These are phyloP conservation scores for Lycium ferocissimum DNA, from an alignment of 257 asterid species.

Conservation along the genomic window DNA sequence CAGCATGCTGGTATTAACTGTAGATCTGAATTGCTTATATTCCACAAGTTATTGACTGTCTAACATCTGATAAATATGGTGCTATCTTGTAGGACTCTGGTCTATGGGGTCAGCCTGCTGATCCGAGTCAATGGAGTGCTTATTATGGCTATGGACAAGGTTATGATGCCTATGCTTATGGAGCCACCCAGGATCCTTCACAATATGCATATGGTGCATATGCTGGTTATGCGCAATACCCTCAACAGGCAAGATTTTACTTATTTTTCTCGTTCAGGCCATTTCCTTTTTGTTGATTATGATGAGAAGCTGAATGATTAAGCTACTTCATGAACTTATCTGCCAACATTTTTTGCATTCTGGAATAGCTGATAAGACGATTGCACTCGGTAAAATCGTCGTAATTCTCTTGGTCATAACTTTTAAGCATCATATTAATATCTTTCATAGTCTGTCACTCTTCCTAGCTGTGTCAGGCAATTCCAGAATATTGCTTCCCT, in stretches of 20 bases:
- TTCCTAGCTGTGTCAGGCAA: neutral
- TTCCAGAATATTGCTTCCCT: constrained; percentile 11
- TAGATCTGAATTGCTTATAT: constrained; percentile 15
- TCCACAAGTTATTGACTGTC: neutral
- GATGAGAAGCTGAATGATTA: constrained; percentile 22
- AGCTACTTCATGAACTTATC: constrained; percentile 5
- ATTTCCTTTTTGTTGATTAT: neutral
- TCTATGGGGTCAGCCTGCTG: constrained; percentile 76
- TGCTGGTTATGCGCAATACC: constrained; percentile 80
- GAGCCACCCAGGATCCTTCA: constrained; percentile 84
- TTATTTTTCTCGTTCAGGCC: constrained; percentile 14
- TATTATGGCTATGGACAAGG: constrained; percentile 97
- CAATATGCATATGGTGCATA: constrained; percentile 84
- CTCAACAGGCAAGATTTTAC: constrained; percentile 66
- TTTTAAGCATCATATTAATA: neutral
- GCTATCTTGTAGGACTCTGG: constrained; percentile 69
- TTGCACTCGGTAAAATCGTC: neutral
- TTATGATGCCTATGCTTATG: constrained; percentile 90
- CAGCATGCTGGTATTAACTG: neutral
- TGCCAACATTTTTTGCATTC: neutral
- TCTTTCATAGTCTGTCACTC: neutral
- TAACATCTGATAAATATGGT: constrained; percentile 30
- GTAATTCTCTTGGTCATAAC: neutral
- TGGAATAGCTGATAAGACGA: constrained; percentile 2
- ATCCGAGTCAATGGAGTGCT: constrained; percentile 81